Base-by-base conservation (phyloP, 257 asterid species). In the Solanum corneliomulleri region DNA sequence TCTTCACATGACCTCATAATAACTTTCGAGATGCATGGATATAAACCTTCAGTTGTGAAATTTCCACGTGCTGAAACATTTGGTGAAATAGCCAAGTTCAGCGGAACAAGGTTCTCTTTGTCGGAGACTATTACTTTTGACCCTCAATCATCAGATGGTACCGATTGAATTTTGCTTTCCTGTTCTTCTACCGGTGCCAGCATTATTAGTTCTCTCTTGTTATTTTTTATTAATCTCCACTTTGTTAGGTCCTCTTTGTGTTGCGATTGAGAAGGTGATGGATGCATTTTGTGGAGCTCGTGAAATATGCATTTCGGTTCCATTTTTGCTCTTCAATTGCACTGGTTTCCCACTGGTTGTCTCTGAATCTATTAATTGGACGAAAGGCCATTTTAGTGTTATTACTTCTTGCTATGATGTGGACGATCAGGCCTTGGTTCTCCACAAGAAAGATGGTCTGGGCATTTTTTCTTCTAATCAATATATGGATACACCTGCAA, bases 281-380 rank as follows among this genome's bases (percentile, higher is more conserved):
- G 98, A 95, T 92, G 97, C 98, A 18, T 93, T 94, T 88, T 94
- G 98, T 86, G 99, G 99, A 89, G 96, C 98, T 86, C 98, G 99
- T 90, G 99, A 94, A 93, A 88, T 97, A 87, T 89, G 92, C 86
- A 87, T 97, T 86, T 95, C 93, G 86, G 96, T 94, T 87, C 98
- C 99, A 12, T 94, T 93, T 89, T 91, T 97, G 92, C 90, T 97
- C 92, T 97, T 93, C 88, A 97, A 95, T 89, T 94, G 98, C 91
- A 92, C 98, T 89, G 98, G 99, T 88, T 93, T 94, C 86, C 93
- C 99, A 86, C 94, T 97, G 29, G 89, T 92, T 86, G 92, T 97
- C 83, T 93, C 98, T 39, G 90, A 92, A 88, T 91, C 98, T 68
- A 88, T 89, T 86, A 87, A 90, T 85, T 97, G 92, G 89, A 89